Evolutionary conservation across 805 yeast genomes (phyloP), one percentile per base, ranked within the genome.

Genomic region (Zygosaccharomyces kombuchaensis): DNA sequence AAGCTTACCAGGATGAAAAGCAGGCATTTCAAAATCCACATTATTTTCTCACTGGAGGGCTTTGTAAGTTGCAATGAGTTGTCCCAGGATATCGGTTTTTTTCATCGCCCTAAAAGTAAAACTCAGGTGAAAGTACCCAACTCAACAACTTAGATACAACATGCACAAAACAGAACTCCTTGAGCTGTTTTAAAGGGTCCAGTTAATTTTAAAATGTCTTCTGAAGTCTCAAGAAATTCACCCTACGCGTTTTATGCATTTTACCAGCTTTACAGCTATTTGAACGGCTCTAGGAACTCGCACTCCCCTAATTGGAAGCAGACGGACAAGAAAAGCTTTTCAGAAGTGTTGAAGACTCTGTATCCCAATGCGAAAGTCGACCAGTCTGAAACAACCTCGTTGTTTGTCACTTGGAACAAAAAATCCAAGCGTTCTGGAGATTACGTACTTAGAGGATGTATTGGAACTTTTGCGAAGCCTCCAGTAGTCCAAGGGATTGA

Each of bases 371-470:
- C 29, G 22, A 10, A 32, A 2, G 34, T 38, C 1, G 38, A 55
- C 40, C 36, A 39, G 13, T 36, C 26, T 12, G 65, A 54, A 36
- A 57, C 60, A 34, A 67, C 69, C 6, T 93, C 98, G 0, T 66
- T 91, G 22, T 93, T 93, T 67, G 84, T 91, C 26, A 93, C 98
- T 0, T 93, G 96, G 96, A 82, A 80, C 55, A 73, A 75, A 46
- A 54, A 56, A 14, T 46, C 52, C 3, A 35, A 42, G 22, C 37
- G 26, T 9, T 14, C 16, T 17, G 40, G 12, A 2, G 45, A 46
- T n/a, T 64, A 60, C 43, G 42, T 38, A 8, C 69, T 91, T 39
- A 71, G 98, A 35, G 99, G 99, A 0, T 91, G 99, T 60, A 93
- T 91, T 44, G 99, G 99, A 1, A 90, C 96, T 0, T 93, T 93